Base-by-base conservation (phyloP, 257 asterid species). In the Paraleonurus japonicus region DNA sequence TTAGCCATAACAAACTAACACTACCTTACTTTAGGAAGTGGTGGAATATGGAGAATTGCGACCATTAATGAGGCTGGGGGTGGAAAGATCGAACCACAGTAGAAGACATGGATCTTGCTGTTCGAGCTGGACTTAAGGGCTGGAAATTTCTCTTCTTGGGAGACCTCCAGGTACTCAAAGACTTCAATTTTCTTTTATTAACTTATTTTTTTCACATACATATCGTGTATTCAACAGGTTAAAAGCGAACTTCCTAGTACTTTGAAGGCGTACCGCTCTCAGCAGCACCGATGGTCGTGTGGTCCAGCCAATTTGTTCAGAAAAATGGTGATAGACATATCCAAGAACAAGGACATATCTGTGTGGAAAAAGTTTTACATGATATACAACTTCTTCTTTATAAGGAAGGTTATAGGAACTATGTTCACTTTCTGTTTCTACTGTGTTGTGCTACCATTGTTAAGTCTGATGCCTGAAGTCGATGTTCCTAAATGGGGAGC, bases 221-320 rank as follows among this genome's bases (percentile, higher is more conserved):
- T 5, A 19, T 59, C 16, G 33, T 9, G 41, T 70, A 20, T 37
- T 70, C 20, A 30, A 63, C 76, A 87, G 95, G 96, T 90, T 54
- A 86, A 80, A 75, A 90, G 87, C 41, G 97, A 90, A 72, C 88
- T 90, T 61, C 96, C 97, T 0, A 86, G 96, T 76, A 80, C 88
- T 58, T 86, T 88, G 74, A 88, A 84, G 78, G 87, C 96, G 9
- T 84, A 76, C 62, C 82, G 92, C 2, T 86, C 83, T 65, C 96
- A 88, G 74, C 97, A 90, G 81, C 92, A 88, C 60, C 78, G 97
- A 7, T 86, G 96, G 96, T 84, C 90, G 3, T 88, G 87, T 67
- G 96, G 95, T 13, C 97, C 97, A 5, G 95, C 97, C 48, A 86
- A 90, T 80, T 77, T 90, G 64, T 90, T 88, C 83, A 62, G 87